phyloP scores from a whole-genome alignment of 2,329 filamentous ascomycete species.

The Bipolaris victoriae region DNA sequence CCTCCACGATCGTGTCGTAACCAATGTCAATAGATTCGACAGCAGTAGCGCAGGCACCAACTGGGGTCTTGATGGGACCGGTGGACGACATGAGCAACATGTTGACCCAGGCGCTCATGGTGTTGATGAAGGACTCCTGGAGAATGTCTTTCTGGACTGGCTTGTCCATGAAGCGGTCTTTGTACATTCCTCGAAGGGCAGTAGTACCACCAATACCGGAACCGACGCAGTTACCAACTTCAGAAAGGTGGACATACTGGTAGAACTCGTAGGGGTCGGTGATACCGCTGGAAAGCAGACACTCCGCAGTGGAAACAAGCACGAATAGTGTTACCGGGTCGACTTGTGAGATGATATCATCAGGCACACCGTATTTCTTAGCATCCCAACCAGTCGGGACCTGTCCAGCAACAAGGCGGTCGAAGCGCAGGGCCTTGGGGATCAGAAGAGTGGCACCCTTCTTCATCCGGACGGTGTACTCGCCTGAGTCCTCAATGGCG shows the following conservation, averaged over 20 bases:
- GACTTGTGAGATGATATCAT: constrained; percentile 97
- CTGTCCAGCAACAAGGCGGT: constrained; percentile 95
- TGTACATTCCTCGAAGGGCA: constrained; percentile 96
- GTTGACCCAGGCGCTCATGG: constrained; percentile 99
- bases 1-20: constrained; percentile 97
- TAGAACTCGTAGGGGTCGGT: constrained; percentile 99
- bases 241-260: constrained; percentile 97
- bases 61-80: constrained; percentile 97
- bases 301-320: constrained; percentile 90
- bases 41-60: constrained; percentile 95
- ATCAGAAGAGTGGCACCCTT: constrained; percentile 96
- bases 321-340: constrained; percentile 96
- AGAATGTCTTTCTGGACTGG: constrained; percentile 98
- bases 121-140: constrained; percentile 99
- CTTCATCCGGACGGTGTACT: constrained; percentile 92
- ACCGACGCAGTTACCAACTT: constrained; percentile 97
- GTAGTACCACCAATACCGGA: constrained; percentile 96
- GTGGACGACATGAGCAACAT: constrained; percentile 98
- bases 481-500: constrained; percentile 89
- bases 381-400: constrained; percentile 97
- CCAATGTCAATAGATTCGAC: constrained; percentile 98
- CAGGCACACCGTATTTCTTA: constrained; percentile 92
- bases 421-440: constrained; percentile 95
- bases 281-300: constrained; percentile 89
- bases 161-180: constrained; percentile 94